Evolutionary conservation across 2,329 filamentous ascomycete species (phyloP), one percentile per base, ranked within the genome.

Genomic region (Triangularia setosa): DNA sequence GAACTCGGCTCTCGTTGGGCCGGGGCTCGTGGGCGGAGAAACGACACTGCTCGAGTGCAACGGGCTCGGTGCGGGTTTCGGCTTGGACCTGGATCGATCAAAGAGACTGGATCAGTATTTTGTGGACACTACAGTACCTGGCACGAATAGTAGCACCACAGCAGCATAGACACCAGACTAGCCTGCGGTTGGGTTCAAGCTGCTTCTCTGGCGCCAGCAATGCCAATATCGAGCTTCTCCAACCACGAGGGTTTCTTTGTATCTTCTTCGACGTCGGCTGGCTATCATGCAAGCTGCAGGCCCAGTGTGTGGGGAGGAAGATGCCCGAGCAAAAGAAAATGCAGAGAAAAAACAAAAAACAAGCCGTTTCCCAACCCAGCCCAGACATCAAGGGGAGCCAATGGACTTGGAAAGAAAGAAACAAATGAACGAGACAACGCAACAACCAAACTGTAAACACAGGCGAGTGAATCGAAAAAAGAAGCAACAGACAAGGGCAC

Each of bases 1-100:
- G 62, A 78, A 78, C 56, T 71, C 73, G 30, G 76, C 72, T 62
- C 74, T 75, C 62, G 73, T 75, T 65, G 79, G 77, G 68, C 77
- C 81, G 60, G 79, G 73, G 69, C 74, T 80, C 65, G 78, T 73
- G 60, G 80, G 76, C 66, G 77, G 76, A 71, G 79, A 81, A 58
- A 78, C 74, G 62, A 78, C 75, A 64, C 74, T 77, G 68, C 71
- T 79, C 63, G 79, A 78, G 65, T 79, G 78, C 57, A 84, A 75
- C 68, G 83, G 83, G 70, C 82, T 85, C 54, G 82, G 80, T 66
- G 79, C 76, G 63, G 78, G 73, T 72, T 78, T 81, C 72, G 80
- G 77, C 69, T 76, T 78, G 61, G 79, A 81, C 79, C 83, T 85
- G 72, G 60, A 62, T 65, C 69, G 69, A 65, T 70, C 69, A 66